Evolutionary conservation across 2,329 filamentous ascomycete genomes (phyloP).

Genomic region (Leptodontidium sp.): DNA sequence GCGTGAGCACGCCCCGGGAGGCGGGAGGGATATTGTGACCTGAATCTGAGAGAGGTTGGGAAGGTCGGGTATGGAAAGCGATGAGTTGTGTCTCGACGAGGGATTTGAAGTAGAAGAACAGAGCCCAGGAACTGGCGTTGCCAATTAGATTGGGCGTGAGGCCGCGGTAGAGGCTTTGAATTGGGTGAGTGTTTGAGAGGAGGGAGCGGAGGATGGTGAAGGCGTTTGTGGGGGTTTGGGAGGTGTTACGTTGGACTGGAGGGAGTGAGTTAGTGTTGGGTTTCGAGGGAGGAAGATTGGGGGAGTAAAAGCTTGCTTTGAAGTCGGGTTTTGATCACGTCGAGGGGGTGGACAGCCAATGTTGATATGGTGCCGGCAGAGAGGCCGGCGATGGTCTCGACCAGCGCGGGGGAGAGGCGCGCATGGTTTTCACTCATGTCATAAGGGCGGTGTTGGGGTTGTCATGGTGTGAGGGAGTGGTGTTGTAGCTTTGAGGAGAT

Average conservation of each 20-base stretch:
- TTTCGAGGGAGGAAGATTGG: conserved; percentile 48
- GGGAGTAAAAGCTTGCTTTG: conserved; percentile 67
- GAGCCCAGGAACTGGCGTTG: conserved; percentile 88
- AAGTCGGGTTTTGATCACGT: conserved; percentile 95
- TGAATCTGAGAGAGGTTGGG: conserved; percentile 13
- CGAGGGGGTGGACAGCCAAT: conserved; percentile 87
- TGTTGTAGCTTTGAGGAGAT: conserved; percentile 23
- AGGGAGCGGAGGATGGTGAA: conserved; percentile 58
- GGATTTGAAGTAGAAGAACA: conserved; percentile 86
- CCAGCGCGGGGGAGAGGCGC: conserved; percentile 76
- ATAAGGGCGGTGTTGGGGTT: conserved; percentile 40
- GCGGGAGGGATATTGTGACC: conserved; percentile 5
- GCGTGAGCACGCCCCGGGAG: conserved; percentile 30
- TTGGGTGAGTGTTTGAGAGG: conserved; percentile 58
- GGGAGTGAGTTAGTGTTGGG: conserved; percentile 28
- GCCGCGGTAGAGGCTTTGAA: conserved; percentile 84
- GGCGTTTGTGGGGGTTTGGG: conserved; percentile 55
- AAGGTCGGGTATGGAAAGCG: conserved; percentile 35
- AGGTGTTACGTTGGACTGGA: conserved; percentile 60
- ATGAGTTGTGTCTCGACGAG: conserved; percentile 56
- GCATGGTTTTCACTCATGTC: conserved; percentile 52
- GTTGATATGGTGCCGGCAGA: conserved; percentile 88
- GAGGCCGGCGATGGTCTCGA: conserved; percentile 91
- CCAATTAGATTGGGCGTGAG: conserved; percentile 90
- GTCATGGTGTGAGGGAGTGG: conserved; percentile 34